Evolutionary conservation across 1,284 basidiomycete species (phyloP), one percentile per base, ranked within the genome.

Genomic region (Psilocybe mexicana): DNA sequence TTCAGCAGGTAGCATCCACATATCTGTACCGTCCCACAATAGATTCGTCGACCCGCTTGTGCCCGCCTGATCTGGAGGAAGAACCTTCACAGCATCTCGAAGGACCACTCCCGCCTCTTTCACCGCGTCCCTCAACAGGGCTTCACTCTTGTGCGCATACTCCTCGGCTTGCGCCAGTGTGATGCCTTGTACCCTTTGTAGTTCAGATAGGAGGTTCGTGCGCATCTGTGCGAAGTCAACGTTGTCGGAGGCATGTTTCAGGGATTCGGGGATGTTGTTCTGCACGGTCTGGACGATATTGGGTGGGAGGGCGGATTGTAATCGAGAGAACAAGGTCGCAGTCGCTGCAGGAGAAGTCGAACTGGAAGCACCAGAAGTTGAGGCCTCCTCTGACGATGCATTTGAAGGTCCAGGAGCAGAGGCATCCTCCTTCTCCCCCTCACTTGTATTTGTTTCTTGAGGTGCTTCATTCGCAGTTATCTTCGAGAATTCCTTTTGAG

Each of bases 51-150:
- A 61, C 8, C 67, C 63, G 0, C 70, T 61, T 10, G 14, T 40
- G 52, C 69, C 69, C 6, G 69, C 73, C 40, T 79, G 81, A 43
- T 90, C 87, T 0, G 94, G 94, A 0, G 94, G 94, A 7, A 97
- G 79, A 52, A 97, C 88, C 70, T 92, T 92, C 65, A 97, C 92
- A 10, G 93, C 93, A 51, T 94, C 92, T 57, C 85, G 85, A 33
- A 94, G 72, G 55, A 87, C 91, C 55, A 88, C 88, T 14, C 88
- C 83, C 4, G 92, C 88, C 64, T 88, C 86, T 63, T 82, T 88
- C 72, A 92, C 73, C 12, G 77, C 87, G 60, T 88, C 88, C 43
- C 85, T 81, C 30, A 96, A 71, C 43, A 92, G 71, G 18, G 75
- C 83, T 68, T 94, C 92, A 63, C 90, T 88, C 73, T 86, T 88